Conservation (phyloP, 352 stramenopile species). For the Globisporangium cylindrosporum region DNA sequence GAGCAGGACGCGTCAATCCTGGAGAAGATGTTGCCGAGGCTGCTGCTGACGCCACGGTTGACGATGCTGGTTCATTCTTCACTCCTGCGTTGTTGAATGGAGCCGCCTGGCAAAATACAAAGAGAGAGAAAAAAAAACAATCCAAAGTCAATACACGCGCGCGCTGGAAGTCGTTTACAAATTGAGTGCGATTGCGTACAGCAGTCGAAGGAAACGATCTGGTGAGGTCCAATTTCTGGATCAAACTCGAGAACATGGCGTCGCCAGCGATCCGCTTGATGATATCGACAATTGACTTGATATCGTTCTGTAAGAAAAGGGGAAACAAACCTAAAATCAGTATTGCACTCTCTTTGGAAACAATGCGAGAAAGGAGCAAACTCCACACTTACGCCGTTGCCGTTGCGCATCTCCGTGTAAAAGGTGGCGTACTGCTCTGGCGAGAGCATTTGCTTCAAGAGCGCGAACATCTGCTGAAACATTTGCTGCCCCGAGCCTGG, state of each 20-base stretch:
- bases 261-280: constrained; percentile 85
- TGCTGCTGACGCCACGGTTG: not conserved
- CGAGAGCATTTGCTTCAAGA: constrained; percentile 81
- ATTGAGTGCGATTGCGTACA: constrained; percentile 13
- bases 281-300: constrained; percentile 86
- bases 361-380: not conserved
- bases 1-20: not conserved
- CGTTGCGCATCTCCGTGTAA: constrained; percentile 81
- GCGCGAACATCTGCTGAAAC: constrained; percentile 86
- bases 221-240: constrained; percentile 82
- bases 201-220: constrained; percentile 44
- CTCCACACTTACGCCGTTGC: constrained; percentile 47
- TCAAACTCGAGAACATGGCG: constrained; percentile 75
- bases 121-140: not conserved
- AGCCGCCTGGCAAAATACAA: not conserved
- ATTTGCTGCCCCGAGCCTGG: constrained; percentile 74
- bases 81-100: constrained; percentile 16
- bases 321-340: not conserved
- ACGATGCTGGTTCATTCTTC: constrained; percentile 31
- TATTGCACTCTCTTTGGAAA: not conserved
- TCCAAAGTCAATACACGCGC: not conserved
- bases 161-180: not conserved
- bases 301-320: constrained; percentile 54
- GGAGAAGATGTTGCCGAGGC: constrained; percentile 4
- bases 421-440: constrained; percentile 79